These are phyloP conservation scores for Calonectria pteridis DNA, from an alignment of 2,329 filamentous ascomycete genomes.

Conservation along the genomic window DNA sequence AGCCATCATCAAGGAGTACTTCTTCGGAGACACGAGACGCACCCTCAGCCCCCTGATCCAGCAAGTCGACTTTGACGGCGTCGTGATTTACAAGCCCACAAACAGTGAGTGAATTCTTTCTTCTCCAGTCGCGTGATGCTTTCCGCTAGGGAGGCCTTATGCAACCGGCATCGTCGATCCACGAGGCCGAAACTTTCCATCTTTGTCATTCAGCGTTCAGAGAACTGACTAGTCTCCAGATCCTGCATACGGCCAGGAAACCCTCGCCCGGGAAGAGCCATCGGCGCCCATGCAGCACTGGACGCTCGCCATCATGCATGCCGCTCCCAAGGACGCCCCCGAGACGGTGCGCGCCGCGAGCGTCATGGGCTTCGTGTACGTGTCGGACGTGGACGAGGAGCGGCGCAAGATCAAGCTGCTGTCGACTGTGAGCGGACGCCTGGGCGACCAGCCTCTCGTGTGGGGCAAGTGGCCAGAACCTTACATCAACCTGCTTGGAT, in stretches of 20 bases:
- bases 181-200: not conserved
- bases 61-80: conserved; percentile 80
- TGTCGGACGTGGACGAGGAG: conserved; percentile 90
- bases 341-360: conserved; percentile 83
- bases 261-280: conserved; percentile 74
- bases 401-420: conserved; percentile 85
- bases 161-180: not conserved
- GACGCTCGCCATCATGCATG: conserved; percentile 87
- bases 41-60: conserved; percentile 90
- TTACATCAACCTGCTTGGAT: conserved; percentile 79
- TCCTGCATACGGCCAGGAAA: conserved; percentile 47
- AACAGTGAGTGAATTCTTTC: conserved; percentile 61
- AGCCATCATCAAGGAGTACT: conserved; percentile 88
- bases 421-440: conserved; percentile 83
- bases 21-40: conserved; percentile 85
- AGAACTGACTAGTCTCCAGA: conserved; percentile 35
- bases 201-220: not conserved
- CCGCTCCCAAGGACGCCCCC: conserved; percentile 74
- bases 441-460: conserved; percentile 84
- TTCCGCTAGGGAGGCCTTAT: not conserved
- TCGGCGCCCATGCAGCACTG: conserved; percentile 81
- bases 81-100: conserved; percentile 79
- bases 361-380: conserved; percentile 93
- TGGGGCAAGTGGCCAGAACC: conserved; percentile 91
- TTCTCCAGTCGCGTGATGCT: not conserved